Evolutionary conservation across 2,329 filamentous ascomycete species (phyloP).

Genomic region (Neoascochyta sp.): DNA sequence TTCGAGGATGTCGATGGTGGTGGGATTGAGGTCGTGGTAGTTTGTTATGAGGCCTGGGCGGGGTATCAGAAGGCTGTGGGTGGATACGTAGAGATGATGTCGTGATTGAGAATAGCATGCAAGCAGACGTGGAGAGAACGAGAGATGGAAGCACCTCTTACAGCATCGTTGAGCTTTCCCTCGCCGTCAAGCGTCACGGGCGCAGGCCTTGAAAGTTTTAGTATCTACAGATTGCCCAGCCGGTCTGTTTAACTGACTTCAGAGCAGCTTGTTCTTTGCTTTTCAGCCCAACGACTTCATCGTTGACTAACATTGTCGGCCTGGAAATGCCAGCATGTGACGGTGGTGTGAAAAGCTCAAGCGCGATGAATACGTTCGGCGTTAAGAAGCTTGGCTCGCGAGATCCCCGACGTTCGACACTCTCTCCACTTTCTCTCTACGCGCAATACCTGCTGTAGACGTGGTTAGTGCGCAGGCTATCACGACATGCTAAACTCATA

Average conservation of each 20-base stretch:
- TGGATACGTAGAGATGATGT: no score
- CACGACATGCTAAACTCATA: no score
- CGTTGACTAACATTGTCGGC: conserved; percentile 12
- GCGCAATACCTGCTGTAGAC: no score
- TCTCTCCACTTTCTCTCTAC: no score
- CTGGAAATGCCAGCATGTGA: no score
- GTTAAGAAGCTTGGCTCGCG: no score
- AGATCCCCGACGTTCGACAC: no score
- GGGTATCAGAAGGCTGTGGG: neutral
- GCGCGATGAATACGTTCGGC: no score
- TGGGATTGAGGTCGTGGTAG: conserved; percentile 71
- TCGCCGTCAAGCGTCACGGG: conserved; percentile 26
- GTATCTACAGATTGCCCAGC: no score
- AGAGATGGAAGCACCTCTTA: conserved; percentile 34
- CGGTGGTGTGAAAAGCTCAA: no score
- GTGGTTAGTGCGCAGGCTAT: no score
- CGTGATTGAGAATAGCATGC: no score
- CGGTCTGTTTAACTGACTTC: conserved; percentile 15
- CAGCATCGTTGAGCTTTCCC: conserved; percentile 28
- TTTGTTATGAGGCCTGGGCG: conserved; percentile 54
- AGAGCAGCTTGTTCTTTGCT: conserved; percentile 10
- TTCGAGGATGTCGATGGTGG: conserved; percentile 57
- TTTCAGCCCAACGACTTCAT: conserved; percentile 20
- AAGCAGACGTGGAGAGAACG: neutral
- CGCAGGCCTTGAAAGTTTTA: conserved; percentile 20